phyloP scores from a whole-genome alignment of 169 alveolate genomes.

The Cryptosporidium viatorum region DNA sequence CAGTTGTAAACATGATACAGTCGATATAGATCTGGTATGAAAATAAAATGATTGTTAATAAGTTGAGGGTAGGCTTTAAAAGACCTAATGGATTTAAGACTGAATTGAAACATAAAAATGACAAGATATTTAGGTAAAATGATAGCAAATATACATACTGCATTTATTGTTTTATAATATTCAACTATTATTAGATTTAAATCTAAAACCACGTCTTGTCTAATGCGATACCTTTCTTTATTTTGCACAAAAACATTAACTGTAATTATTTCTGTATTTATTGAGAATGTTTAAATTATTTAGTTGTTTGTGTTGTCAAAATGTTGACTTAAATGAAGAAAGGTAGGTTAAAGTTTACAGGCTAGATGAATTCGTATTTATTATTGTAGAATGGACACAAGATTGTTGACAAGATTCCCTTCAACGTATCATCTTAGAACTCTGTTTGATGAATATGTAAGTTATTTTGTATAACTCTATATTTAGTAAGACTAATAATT shows the following conservation, averaged over 20 bases:
- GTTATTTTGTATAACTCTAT: neutral
- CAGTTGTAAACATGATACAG: neutral
- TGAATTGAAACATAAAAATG: neutral
- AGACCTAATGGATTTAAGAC: neutral
- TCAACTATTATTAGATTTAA: constrained; percentile 13
- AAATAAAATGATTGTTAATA: neutral
- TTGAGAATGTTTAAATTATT: constrained; percentile 34
- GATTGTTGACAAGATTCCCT: constrained; percentile 53
- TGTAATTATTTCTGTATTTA: neutral
- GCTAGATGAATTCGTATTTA: neutral
- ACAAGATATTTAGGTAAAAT: neutral
- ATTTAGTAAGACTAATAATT: neutral
- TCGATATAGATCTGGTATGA: neutral
- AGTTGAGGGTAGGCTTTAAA: neutral
- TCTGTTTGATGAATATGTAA: constrained; percentile 56
- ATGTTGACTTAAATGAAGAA: constrained; percentile 37
- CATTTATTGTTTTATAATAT: neutral
- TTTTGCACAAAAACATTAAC: neutral
- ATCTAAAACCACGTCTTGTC: constrained; percentile 43
- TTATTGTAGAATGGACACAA: constrained; percentile 21
- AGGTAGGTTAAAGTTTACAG: constrained; percentile 6
- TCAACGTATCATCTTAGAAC: constrained; percentile 73
- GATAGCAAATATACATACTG: neutral
- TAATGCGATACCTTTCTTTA: constrained; percentile 5
- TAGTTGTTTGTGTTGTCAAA: constrained; percentile 70